These are phyloP conservation scores for Geosiphon pyriformis DNA, from an alignment of 192 early-diverging fungal species.

Conservation along the genomic window DNA sequence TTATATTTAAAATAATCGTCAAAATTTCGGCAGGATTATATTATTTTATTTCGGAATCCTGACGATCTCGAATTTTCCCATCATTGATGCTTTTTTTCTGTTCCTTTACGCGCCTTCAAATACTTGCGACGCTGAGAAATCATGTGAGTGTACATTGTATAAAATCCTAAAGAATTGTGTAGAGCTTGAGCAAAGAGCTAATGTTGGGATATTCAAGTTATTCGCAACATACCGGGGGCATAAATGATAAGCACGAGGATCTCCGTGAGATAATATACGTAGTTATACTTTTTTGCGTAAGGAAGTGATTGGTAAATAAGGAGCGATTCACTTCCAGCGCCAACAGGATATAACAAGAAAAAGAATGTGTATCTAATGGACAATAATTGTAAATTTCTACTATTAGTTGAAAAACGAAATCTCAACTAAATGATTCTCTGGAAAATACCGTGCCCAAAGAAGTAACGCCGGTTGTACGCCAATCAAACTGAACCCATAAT, in stretches of 20 bases:
- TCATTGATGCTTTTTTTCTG: not conserved
- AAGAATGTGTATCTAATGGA: constrained; percentile 88
- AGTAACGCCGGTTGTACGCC: constrained; percentile 51
- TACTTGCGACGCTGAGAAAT: constrained; percentile 79
- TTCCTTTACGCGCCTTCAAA: constrained; percentile 31
- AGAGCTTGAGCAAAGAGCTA: not conserved
- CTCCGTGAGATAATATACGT: constrained; percentile 55
- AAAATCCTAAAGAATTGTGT: constrained; percentile 53
- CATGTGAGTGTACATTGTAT: constrained; percentile 89
- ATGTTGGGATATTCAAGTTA: no score
- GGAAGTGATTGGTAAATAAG: constrained; percentile 70
- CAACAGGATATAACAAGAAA: constrained; percentile 86
- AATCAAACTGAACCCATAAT: constrained; percentile 73
- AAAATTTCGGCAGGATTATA: no score
- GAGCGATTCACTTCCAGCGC: constrained; percentile 78
- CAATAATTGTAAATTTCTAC: no score
- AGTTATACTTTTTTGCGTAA: constrained; percentile 46
- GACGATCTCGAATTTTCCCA: no score
- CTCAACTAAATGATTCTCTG: no score
- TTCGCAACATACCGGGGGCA: constrained; percentile 53
- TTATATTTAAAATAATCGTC: no score
- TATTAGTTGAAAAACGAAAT: no score
- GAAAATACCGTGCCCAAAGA: constrained; percentile 46
- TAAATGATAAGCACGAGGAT: constrained; percentile 59
- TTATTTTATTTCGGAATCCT: no score